Percentiles rank a stretch among this genome's conserved stretches.
phyloP scores from a whole-genome alignment of 164 flowering plant genomes.

The Sedum album region DNA sequence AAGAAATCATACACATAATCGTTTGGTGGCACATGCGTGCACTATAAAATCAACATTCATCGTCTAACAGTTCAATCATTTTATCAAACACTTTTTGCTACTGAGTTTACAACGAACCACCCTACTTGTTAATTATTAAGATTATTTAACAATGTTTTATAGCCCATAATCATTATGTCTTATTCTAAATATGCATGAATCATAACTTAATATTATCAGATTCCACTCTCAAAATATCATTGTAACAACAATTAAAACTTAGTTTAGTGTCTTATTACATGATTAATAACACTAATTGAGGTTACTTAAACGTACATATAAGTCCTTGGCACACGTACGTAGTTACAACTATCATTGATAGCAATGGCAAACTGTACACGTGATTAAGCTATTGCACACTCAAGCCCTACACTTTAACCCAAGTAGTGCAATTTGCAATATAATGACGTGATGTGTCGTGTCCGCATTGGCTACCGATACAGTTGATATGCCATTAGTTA shows the following conservation, averaged over 20 bases:
- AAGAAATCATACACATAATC: background rate
- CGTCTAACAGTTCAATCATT: background rate
- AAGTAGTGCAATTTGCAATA: background rate
- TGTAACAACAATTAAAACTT: too few species aligned
- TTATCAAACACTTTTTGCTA: background rate
- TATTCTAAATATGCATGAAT: background rate
- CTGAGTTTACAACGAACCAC: background rate
- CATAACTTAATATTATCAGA: background rate
- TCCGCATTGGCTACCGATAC: background rate
- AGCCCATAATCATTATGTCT: background rate
- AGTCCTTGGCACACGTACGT: background rate
- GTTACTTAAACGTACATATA: background rate
- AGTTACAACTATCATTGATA: background rate
- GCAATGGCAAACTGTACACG: background rate
- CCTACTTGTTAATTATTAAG: background rate
- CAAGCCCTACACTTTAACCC: background rate
- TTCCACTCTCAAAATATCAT: background rate
- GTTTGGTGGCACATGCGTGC: slow-evolving; percentile 7
- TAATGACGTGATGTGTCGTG: slow-evolving; percentile 5
- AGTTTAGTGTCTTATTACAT: background rate
- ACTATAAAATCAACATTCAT: background rate
- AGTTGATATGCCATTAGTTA: background rate
- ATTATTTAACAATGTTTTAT: background rate
- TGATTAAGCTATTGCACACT: background rate
- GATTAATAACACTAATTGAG: background rate